These are phyloP conservation scores for Sporothrix humicola DNA, from an alignment of 2,329 filamentous ascomycete species.

Conservation along the genomic window DNA sequence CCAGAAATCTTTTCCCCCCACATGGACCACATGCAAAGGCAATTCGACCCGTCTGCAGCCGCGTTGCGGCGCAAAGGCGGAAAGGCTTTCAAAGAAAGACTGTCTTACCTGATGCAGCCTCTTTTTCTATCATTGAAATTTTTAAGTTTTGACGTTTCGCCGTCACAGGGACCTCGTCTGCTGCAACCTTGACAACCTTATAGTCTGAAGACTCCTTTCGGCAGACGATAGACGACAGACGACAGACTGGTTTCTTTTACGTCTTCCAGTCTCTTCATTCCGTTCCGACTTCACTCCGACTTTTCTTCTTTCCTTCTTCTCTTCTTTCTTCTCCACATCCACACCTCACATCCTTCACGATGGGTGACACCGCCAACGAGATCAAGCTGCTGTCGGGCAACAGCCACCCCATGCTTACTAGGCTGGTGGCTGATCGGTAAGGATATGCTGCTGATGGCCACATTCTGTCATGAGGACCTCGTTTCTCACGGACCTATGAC, in stretches of 20 bases:
- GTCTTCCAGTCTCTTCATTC: slow-evolving; percentile 12
- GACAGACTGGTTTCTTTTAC: too few relatives aligned
- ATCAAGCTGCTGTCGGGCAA: slow-evolving; percentile 51
- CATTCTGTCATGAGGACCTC: neutral
- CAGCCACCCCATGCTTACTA: slow-evolving; percentile 49
- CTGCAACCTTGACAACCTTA: neutral
- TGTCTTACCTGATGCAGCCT: slow-evolving; percentile 28
- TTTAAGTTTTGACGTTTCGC: neutral
- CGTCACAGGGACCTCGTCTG: neutral
- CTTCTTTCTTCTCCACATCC: neutral
- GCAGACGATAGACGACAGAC: neutral
- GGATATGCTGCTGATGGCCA: slow-evolving; percentile 26
- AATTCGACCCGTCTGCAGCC: slow-evolving; percentile 23
- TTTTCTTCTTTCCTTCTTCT: neutral
- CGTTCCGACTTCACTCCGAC: neutral
- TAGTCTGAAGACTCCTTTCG: neutral
- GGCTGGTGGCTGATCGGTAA: slow-evolving; percentile 49
- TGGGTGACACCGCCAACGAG: slow-evolving; percentile 45
- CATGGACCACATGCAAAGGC: slow-evolving; percentile 25
- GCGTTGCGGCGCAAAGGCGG: slow-evolving; percentile 14
- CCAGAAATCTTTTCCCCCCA: slow-evolving; percentile 24
- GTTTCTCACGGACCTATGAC: neutral
- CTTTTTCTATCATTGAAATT: slow-evolving; percentile 24
- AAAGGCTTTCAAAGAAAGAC: neutral
- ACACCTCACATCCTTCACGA: slow-evolving; percentile 14